phyloP scores from a whole-genome alignment of 192 early-diverging fungal species.

The Pilaira anomala region DNA sequence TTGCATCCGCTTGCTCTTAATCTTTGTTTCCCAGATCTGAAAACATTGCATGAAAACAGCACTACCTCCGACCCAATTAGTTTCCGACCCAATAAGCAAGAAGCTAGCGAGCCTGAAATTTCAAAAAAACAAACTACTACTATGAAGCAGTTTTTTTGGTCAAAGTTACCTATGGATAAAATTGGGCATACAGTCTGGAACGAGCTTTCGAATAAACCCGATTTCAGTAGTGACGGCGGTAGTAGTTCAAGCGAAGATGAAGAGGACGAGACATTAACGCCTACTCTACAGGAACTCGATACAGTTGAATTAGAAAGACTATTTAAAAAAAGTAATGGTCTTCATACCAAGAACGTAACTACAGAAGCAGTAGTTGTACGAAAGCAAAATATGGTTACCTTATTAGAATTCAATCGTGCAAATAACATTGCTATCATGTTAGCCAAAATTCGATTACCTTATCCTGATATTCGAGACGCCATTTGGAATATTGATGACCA shows the following conservation, averaged over 20 bases:
- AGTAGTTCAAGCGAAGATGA: conserved; percentile 25
- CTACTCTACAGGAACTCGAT: conserved; percentile 32
- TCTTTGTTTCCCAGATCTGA: conserved; percentile 25
- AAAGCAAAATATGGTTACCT: conserved; percentile 38
- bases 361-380: conserved; percentile 13
- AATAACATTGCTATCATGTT: conserved; percentile 64
- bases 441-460: conserved; percentile 45
- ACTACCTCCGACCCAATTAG: too few relatives aligned
- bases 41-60: conserved; percentile 32
- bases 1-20: conserved; percentile 24
- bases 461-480: conserved; percentile 52
- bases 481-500: conserved; percentile 54
- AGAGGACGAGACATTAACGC: neutral
- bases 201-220: conserved; percentile 29
- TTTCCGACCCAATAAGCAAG: conserved; percentile 3
- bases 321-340: conserved; percentile 41
- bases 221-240: neutral
- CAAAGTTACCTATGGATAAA: conserved; percentile 44
- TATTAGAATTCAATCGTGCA: conserved; percentile 51
- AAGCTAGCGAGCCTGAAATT: neutral
- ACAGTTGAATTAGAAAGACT: conserved; percentile 45
- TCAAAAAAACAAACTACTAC: conserved; percentile 6
- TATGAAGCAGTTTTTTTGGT: conserved; percentile 57
- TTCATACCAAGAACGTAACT: neutral
- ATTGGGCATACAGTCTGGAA: conserved; percentile 52